Evolutionary conservation across 306 rosid species (phyloP).

Genomic region (Lablab purpureus): DNA sequence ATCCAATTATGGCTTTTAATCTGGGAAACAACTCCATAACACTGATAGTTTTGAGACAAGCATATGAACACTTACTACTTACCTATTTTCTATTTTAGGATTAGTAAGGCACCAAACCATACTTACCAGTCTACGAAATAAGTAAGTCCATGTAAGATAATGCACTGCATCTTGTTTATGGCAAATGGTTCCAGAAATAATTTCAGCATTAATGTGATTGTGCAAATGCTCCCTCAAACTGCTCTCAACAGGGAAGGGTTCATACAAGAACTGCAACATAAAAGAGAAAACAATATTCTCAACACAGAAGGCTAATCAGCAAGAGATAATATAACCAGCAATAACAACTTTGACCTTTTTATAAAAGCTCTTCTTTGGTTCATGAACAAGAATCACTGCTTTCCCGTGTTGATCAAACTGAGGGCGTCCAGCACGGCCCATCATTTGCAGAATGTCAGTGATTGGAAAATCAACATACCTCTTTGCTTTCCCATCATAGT

Average conservation of each 20-base stretch:
- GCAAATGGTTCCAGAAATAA: conserved; percentile 93
- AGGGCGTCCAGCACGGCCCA: conserved; percentile 99
- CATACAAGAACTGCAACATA: conserved; percentile 86
- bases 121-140: conserved; percentile 93
- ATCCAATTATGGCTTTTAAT: neutral
- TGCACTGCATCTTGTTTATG: conserved; percentile 95
- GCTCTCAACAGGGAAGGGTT: conserved; percentile 98
- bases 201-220: conserved; percentile 90
- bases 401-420: conserved; percentile 98
- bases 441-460: conserved; percentile 98
- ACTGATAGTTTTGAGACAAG: neutral
- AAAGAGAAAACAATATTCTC: conserved; percentile 44
- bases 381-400: conserved; percentile 99
- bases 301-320: conserved; percentile 31
- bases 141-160: conserved; percentile 97
- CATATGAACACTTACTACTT: neutral
- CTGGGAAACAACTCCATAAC: neutral
- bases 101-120: conserved; percentile 32
- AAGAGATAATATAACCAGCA: conserved; percentile 32
- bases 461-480: conserved; percentile 97
- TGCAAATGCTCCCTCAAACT: conserved; percentile 92
- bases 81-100: neutral
- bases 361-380: conserved; percentile 97
- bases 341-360: conserved; percentile 71
- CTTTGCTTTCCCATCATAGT: conserved; percentile 87